Evolutionary conservation across 2,329 filamentous ascomycete species (phyloP).

Genomic region (Monosporascus sp.): DNA sequence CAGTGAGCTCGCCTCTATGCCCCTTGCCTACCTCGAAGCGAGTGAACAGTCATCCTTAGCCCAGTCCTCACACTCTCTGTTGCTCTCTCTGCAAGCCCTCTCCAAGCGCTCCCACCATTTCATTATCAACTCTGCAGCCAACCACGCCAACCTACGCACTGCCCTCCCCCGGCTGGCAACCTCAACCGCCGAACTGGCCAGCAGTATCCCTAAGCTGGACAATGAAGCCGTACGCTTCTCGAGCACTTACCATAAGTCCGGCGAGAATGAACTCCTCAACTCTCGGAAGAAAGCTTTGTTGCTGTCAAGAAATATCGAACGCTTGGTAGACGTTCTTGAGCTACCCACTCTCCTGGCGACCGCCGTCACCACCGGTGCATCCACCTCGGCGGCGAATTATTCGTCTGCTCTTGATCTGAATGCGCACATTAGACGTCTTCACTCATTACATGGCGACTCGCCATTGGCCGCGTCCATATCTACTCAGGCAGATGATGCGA

Average conservation of each 20-base stretch:
- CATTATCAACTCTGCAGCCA: conserved; percentile 74
- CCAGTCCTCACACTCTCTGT: conserved; percentile 72
- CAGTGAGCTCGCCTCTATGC: conserved; percentile 68
- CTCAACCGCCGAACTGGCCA: conserved; percentile 60
- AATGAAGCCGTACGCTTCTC: conserved; percentile 74
- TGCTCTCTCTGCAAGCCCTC: conserved; percentile 78
- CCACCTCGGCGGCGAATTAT: conserved; percentile 63
- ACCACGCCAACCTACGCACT: conserved; percentile 67
- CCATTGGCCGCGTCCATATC: conserved; percentile 67
- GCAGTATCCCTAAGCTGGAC: conserved; percentile 74
- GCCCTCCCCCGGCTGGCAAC: conserved; percentile 65
- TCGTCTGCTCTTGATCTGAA: conserved; percentile 85
- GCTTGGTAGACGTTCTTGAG: conserved; percentile 85
- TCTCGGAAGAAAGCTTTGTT: conserved; percentile 74
- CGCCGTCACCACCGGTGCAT: conserved; percentile 58
- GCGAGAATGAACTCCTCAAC: conserved; percentile 64
- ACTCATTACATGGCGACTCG: conserved; percentile 76
- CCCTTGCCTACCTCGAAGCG: conserved; percentile 64
- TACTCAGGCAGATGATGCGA: conserved; percentile 74
- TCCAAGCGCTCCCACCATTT: conserved; percentile 85
- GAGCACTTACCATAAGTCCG: conserved; percentile 70
- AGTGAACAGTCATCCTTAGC: conserved; percentile 75
- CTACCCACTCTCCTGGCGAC: conserved; percentile 80
- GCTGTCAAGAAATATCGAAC: conserved; percentile 79
- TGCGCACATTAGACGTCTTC: conserved; percentile 84